A percentile compares a stretch with the other conserved stretches of the same genome.
These are phyloP conservation scores for Rhynchosporium secalis DNA, from an alignment of 2,329 filamentous ascomycete genomes.

Conservation along the genomic window DNA sequence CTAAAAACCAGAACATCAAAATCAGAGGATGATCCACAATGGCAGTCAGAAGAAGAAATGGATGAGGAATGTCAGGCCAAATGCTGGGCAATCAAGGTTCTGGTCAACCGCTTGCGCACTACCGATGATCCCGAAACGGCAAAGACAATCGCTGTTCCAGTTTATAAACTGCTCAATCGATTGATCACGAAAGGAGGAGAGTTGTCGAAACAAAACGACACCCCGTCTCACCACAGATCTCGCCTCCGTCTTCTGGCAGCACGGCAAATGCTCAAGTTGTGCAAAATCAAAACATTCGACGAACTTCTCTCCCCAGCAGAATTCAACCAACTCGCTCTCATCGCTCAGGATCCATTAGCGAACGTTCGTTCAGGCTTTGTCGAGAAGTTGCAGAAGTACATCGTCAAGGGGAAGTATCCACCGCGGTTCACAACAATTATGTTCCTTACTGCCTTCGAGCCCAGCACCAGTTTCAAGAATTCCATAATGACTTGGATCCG, in stretches of 20 bases:
- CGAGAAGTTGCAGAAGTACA: conserved; percentile 85
- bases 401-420: conserved; percentile 69
- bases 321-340: conserved; percentile 79
- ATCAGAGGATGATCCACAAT: conserved; percentile 57
- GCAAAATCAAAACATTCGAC: conserved; percentile 73
- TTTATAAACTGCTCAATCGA: conserved; percentile 77
- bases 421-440: conserved; percentile 84
- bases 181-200: conserved; percentile 77
- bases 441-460: conserved; percentile 91
- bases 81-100: conserved; percentile 76
- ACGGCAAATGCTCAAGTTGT: conserved; percentile 80
- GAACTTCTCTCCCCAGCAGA: conserved; percentile 68
- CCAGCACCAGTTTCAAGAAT: conserved; percentile 68
- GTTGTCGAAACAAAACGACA: conserved; percentile 71
- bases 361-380: conserved; percentile 79
- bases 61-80: conserved; percentile 85
- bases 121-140: conserved; percentile 50
- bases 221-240: conserved; percentile 74
- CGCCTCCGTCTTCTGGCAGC: conserved; percentile 81
- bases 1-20: conserved; percentile 67
- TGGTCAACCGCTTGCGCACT: conserved; percentile 80
- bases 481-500: conserved; percentile 86
- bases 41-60: conserved; percentile 66
- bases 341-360: conserved; percentile 74
- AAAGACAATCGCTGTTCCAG: conserved; percentile 61